A percentile compares a stretch with the other conserved stretches of the same genome.
These are phyloP conservation scores for Helicostylum pulchrum DNA, from an alignment of 192 early-diverging fungal genomes.

Conservation along the genomic window DNA sequence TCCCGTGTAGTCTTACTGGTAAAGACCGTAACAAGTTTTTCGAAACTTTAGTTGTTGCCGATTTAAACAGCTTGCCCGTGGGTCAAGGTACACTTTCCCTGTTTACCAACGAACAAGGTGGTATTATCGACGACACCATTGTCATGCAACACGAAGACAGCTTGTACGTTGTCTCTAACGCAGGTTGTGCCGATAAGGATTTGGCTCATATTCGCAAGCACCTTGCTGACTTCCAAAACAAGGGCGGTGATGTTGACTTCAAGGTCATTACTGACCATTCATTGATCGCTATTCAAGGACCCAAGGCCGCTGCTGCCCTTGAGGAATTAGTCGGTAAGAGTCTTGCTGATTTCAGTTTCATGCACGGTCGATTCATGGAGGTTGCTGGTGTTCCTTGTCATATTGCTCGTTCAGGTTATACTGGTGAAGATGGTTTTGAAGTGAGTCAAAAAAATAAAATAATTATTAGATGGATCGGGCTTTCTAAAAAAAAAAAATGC, in stretches of 20 bases:
- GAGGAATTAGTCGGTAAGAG: constrained; percentile 52
- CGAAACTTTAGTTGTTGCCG: constrained; percentile 85
- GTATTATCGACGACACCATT: constrained; percentile 98
- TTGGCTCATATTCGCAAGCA: constrained; percentile 82
- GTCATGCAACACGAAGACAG: constrained; percentile 81
- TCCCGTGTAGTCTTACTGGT: constrained; percentile 65
- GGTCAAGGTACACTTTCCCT: constrained; percentile 84
- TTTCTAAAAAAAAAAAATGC: constrained; percentile 2
- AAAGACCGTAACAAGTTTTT: constrained; percentile 85
- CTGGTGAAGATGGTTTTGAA: constrained; percentile 99
- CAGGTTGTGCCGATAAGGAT: constrained; percentile 97
- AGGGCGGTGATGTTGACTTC: constrained; percentile 88
- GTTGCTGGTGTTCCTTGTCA: constrained; percentile 79
- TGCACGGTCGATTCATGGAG: constrained; percentile 72
- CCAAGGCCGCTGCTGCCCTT: constrained; percentile 72
- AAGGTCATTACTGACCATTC: constrained; percentile 82
- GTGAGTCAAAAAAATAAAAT: constrained; percentile 35
- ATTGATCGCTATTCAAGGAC: constrained; percentile 91
- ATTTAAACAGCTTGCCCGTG: constrained; percentile 74
- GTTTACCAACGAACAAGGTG: constrained; percentile 94
- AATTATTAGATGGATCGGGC: not conserved
- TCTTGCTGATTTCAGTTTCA: constrained; percentile 82
- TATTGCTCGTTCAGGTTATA: constrained; percentile 95
- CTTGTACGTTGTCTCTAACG: constrained; percentile 94
- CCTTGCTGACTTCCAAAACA: constrained; percentile 74